phyloP scores from a whole-genome alignment of 371 early-diverging fungal genomes.

The Syncephalastrum contaminatum region DNA sequence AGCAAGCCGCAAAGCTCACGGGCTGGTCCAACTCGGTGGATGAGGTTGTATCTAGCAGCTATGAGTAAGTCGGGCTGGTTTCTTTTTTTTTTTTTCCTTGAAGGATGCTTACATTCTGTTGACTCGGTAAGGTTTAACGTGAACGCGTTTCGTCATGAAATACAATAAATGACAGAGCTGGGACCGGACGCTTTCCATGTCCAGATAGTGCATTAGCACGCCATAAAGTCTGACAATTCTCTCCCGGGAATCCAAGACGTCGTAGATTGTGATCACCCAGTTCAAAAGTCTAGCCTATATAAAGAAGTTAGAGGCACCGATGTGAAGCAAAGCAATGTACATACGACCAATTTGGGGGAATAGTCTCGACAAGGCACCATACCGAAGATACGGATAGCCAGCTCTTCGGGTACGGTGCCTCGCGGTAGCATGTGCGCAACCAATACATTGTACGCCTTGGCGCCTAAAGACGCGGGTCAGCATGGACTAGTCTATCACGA shows the following conservation, averaged over 20 bases:
- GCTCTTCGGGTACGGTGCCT: constrained; percentile 31
- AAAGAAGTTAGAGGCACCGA: not conserved
- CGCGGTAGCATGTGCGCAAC: constrained; percentile 48
- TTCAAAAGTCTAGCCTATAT: constrained; percentile 36
- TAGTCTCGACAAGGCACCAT: constrained; percentile 26
- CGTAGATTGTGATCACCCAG: constrained; percentile 53
- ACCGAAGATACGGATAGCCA: constrained; percentile 41
- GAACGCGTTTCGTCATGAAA: constrained; percentile 44
- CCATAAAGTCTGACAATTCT: constrained; percentile 42
- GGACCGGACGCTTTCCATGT: constrained; percentile 38
- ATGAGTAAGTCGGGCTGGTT: too few relatives aligned
- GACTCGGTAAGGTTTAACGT: constrained; percentile 51
- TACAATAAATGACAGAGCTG: constrained; percentile 55
- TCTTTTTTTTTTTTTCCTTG: too few relatives aligned
- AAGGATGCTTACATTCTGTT: constrained; percentile 38
- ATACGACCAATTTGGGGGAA: constrained; percentile 24
- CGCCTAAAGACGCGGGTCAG: not conserved
- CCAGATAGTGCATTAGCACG: constrained; percentile 48
- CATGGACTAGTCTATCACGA: not conserved
- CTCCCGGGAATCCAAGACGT: constrained; percentile 39
- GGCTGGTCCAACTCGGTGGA: constrained; percentile 26
- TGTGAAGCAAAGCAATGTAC: not conserved
- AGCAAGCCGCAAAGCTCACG: constrained; percentile 42
- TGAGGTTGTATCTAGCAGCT: too few relatives aligned
- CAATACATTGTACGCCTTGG: constrained; percentile 12